Base-by-base conservation (phyloP, 768 basidiomycete genomes). In the Lyophyllum shimeji region DNA sequence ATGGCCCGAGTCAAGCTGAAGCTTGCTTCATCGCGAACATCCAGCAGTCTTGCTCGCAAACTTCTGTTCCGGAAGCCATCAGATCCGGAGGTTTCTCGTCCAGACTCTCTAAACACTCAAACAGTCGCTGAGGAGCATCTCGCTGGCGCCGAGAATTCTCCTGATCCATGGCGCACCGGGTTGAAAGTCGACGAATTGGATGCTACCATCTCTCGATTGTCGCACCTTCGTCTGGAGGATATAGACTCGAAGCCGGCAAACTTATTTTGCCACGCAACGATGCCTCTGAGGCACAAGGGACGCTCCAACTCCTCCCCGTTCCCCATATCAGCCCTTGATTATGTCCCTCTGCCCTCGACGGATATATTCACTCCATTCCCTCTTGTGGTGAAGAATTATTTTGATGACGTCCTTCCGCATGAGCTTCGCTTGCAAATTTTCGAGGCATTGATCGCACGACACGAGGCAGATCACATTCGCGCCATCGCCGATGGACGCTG, bases 391-490 rank as follows among this genome's bases (percentile, higher is more conserved):
- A 76, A 67, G 21, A 82, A 84, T 61, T 79, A 85, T 63, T 90
- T 93, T 59, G 87, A 90, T 62, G 82, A 84, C 23, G 66, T 77
- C 50, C 75, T 94, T 12, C 92, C 92, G 6, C 81, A 76, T 52
- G 92, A 95, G 66, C 71, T 93, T 50, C 83, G 78, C 56, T 69
- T 94, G 46, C 72, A 78, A 15, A 74, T 93, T 17, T 70, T 95
- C 39, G 65, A 70, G 25, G 68, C 77, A 1, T 65, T 94, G 21
- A 71, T 92, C 15, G 70, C 73, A 2, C 59, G 87, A 17, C 80
- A 89, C 60, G 83, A 86, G 63, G 74, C 67, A 7, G 90, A 90
- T 57, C 76, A 86, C 63, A 61, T 75, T 49, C 74, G 73, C 37
- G 62, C 73, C 13, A 60, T 82, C 18, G 61, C 62, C 1, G 77